Evolutionary conservation across 1,284 basidiomycete species (phyloP).

Genomic region (Xerocomus amazonicus): DNA sequence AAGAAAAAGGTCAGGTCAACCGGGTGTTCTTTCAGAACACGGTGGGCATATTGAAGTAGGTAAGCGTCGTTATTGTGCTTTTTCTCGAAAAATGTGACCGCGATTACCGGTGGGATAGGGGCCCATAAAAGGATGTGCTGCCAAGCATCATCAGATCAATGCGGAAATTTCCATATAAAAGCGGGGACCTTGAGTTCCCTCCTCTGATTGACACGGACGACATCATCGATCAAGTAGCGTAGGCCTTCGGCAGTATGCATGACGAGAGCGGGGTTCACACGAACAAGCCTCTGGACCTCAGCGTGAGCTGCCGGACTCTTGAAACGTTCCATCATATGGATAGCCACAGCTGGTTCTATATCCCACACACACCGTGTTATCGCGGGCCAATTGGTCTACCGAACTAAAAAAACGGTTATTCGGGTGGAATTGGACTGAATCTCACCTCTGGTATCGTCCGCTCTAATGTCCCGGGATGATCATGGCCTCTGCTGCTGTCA

Average conservation of each 20-base stretch:
- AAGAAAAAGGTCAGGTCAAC: slow-evolving; percentile 98
- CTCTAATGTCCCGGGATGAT: slow-evolving; percentile 58
- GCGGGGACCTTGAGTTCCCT: slow-evolving; percentile 68
- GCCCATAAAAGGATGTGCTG: slow-evolving; percentile 88
- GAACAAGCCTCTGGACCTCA: slow-evolving; percentile 78
- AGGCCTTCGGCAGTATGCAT: slow-evolving; percentile 80
- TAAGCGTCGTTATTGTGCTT: slow-evolving; percentile 82
- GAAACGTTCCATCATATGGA: slow-evolving; percentile 86
- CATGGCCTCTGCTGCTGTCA: slow-evolving; percentile 64
- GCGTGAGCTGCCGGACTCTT: slow-evolving; percentile 57
- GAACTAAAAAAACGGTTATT: slow-evolving; percentile 11
- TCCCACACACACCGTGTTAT: slow-evolving; percentile 80
- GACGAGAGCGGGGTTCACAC: slow-evolving; percentile 68
- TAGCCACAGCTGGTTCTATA: slow-evolving; percentile 77
- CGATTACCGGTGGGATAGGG: slow-evolving; percentile 84
- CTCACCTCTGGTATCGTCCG: slow-evolving; percentile 58
- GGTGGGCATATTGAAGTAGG: slow-evolving; percentile 94
- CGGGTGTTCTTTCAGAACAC: slow-evolving; percentile 92
- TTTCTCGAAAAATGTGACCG: slow-evolving; percentile 84
- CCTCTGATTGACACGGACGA: slow-evolving; percentile 50
- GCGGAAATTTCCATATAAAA: background rate
- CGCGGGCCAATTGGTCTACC: slow-evolving; percentile 65
- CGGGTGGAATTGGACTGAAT: background rate
- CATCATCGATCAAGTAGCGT: slow-evolving; percentile 75
- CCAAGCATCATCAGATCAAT: slow-evolving; percentile 16